These are phyloP conservation scores for Beauveria sp. DNA, from an alignment of 2,329 filamentous ascomycete genomes.

Conservation along the genomic window DNA sequence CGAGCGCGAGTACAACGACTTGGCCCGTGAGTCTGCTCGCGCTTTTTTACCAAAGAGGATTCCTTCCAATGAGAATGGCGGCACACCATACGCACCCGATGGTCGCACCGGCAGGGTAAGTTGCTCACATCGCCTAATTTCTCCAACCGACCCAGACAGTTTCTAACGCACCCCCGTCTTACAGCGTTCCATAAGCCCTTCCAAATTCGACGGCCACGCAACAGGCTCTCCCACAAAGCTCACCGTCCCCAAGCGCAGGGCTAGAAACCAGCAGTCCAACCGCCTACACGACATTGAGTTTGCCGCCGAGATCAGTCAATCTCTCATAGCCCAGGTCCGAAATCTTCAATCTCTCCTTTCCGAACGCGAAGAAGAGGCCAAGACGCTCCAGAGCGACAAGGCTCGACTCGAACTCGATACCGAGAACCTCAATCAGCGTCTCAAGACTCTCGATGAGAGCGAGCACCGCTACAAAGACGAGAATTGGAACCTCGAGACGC, in stretches of 20 bases:
- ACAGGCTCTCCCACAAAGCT: conserved; percentile 84
- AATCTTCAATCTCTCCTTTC: conserved; percentile 77
- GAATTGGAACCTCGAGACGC: conserved; percentile 95
- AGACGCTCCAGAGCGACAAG: conserved; percentile 64
- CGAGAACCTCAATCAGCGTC: conserved; percentile 68
- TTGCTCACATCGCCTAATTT: conserved; percentile 10
- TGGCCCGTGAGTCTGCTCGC: conserved; percentile 80
- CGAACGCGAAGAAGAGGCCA: conserved; percentile 82
- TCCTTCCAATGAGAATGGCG: conserved; percentile 56
- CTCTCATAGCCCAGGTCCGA: conserved; percentile 85
- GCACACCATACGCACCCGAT: conserved; percentile 47
- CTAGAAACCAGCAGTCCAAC: conserved; percentile 81
- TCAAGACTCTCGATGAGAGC: conserved; percentile 81
- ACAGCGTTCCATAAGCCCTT: conserved; percentile 63
- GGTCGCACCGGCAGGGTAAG: conserved; percentile 46
- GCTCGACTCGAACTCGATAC: conserved; percentile 75
- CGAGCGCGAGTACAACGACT: conserved; percentile 91
- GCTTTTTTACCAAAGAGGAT: conserved; percentile 79
- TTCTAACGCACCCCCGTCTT: conserved; percentile 9
- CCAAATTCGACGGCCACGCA: conserved; percentile 76
- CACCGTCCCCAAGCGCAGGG: conserved; percentile 75
- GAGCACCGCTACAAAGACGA: conserved; percentile 97
- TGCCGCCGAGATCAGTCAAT: conserved; percentile 95
- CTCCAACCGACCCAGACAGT: conserved; percentile 8
- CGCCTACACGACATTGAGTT: conserved; percentile 95